Base-by-base conservation (phyloP, 768 basidiomycete species). In the Floccularia luteovirens region DNA sequence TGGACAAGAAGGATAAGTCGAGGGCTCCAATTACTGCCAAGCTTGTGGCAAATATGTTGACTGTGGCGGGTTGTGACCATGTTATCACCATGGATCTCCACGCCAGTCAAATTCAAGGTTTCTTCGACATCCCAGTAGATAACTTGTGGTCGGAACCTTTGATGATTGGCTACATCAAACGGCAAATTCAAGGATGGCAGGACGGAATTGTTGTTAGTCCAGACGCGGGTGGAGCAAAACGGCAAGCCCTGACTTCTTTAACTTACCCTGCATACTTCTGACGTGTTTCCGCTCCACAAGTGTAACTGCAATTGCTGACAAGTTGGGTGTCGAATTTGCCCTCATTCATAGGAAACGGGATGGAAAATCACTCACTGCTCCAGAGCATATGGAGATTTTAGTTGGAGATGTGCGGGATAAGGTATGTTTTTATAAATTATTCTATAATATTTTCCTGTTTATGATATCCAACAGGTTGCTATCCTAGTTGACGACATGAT, bases 21-120 rank as follows among this genome's bases (percentile, higher is more conserved):
- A 75, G 94, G 5, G 91, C 92, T 3, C 94, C 96, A 19, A 99
- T 99, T 60, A 97, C 94, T 3, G 92, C 94, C 33, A 99, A 99
- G 65, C 77, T 99, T 39, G 90, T 98, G 35, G 93, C 94, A 17
- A 98, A 96, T 62, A 98, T 98, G 94, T 71, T 99, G 44, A 83
- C 80, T 31, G 89, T 96, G 34, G 93, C 96, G 6, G 94, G 94
- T 17, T 96, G 92, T 57, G 94, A 98, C 63, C 94, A 98, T 56
- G 85, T 99, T 54, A 97, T 99, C 50, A 97, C 94, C n/a, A 94
- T 98, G 86, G 93, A 98, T 60, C 67, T 98, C 37, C 94, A 97
- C 55, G 93, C 94, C 30, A 87, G 86, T 52, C 94, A 98, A 66
- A 98, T 97, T 44, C 94, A 98, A 57, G 94, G 94, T 5, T 98